Evolutionary conservation across 441 rosid species (phyloP), one percentile per base, ranked within the genome.

Genomic region (Raphanus hybrid): DNA sequence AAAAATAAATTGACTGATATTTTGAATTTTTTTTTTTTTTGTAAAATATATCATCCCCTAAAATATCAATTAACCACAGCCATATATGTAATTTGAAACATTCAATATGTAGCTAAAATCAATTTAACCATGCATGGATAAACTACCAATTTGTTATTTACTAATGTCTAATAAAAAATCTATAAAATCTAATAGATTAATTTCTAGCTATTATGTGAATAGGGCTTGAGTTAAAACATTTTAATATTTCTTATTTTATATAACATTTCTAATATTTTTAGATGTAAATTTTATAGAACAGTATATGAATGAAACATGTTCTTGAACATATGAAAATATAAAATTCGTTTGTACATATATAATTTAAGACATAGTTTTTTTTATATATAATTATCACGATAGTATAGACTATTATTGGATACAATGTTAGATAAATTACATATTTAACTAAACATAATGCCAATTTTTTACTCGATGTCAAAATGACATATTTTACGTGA

Each of bases 81-180:
- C 55, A 48, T n/a, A 48, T 48, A 48, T n/a, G 55, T 48, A n/a
- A 48, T 48, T 14, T 48, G 55, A 48, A 48, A 48, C 55, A 48
- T 48, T 48, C 55, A 48, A n/a, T 48, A 48, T 48, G 16, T 45
- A 45, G 52, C 52, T 45, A 23, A 45, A 41, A 45, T 45, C 1
- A 11, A 45, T 12, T 45, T 45, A 45, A 14, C 52, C 26, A 23
- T 23, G 26, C 1, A 48, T 12, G 16, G 16, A 48, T n/a, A 48
- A 48, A 14, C 3, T 11, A 11, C 52, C 14, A 45, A 1, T 45
- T 45, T 45, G 5, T 45, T 3, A 45, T 45, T 12, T 45, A 45
- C 6, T 45, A 12, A 45, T 45, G 4, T 45, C 15, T 45, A 14
- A 45, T 11, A 23, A 23, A 23, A 23, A 23, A 23, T 23, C 26